Conservation (phyloP, 2,329 filamentous ascomycete genomes). For the Didymosphaeria variabile region DNA sequence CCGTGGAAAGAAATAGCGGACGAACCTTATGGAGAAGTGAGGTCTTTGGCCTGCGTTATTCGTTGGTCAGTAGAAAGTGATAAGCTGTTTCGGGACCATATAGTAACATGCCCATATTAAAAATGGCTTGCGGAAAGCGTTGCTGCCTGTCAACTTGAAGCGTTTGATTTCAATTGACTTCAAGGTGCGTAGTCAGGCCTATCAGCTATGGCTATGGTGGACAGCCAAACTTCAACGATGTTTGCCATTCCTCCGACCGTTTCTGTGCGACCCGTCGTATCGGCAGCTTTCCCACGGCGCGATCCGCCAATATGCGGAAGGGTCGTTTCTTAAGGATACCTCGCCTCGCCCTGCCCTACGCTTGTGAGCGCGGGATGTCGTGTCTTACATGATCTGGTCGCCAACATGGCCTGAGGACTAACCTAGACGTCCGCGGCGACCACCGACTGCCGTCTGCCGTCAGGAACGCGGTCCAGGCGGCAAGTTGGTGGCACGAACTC, state of each 20-base stretch:
- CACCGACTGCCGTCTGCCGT: constrained; percentile 16
- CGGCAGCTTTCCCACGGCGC: constrained; percentile 12
- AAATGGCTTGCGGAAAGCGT: neutral
- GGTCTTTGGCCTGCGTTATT: neutral
- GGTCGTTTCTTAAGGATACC: constrained; percentile 17
- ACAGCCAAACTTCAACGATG: constrained; percentile 2
- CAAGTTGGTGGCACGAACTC: constrained; percentile 20
- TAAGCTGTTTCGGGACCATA: neutral
- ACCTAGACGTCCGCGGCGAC: constrained; percentile 19
- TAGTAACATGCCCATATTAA: too few species aligned
- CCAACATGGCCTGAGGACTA: constrained; percentile 13
- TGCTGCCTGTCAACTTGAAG: neutral
- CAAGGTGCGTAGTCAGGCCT: neutral
- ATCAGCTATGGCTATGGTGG: neutral
- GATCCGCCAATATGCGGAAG: constrained; percentile 16
- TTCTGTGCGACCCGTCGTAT: constrained; percentile 13
- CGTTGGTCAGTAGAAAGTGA: neutral
- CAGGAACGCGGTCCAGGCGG: constrained; percentile 17
- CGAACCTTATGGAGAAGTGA: constrained; percentile 10
- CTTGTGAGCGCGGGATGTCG: neutral
- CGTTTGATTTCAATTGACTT: neutral
- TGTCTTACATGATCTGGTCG: constrained; percentile 12
- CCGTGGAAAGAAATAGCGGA: neutral
- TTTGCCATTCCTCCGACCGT: constrained; percentile 13
- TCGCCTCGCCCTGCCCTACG: constrained; percentile 12